Evolutionary conservation across 2,329 filamentous ascomycete species (phyloP).

Genomic region (Sporothrix brunneoviolacea): DNA sequence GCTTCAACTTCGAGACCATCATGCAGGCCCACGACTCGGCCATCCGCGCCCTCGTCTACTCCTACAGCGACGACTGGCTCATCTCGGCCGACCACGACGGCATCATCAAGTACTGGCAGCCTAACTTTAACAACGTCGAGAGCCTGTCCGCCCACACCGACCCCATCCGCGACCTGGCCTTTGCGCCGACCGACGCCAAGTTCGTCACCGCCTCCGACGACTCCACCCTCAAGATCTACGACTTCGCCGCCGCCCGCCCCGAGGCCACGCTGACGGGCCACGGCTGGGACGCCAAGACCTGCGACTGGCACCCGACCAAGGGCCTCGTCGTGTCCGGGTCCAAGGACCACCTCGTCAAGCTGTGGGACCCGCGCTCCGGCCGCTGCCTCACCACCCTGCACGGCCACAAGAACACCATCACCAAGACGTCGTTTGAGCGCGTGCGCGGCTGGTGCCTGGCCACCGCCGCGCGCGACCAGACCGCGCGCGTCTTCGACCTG

Average conservation of each 20-base stretch:
- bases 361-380: slow-evolving; percentile 93
- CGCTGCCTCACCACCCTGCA: slow-evolving; percentile 89
- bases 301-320: slow-evolving; percentile 96
- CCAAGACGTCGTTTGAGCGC: slow-evolving; percentile 84
- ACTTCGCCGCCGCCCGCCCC: slow-evolving; percentile 80
- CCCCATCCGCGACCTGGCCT: slow-evolving; percentile 83
- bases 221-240: slow-evolving; percentile 87
- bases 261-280: slow-evolving; percentile 86
- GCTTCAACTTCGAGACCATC: slow-evolving; percentile 98
- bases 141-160: slow-evolving; percentile 87
- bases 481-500: slow-evolving; percentile 86
- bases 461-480: slow-evolving; percentile 88
- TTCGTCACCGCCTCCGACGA: slow-evolving; percentile 97
- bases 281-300: slow-evolving; percentile 94
- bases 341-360: slow-evolving; percentile 94
- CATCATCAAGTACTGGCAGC: slow-evolving; percentile 96
- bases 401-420: slow-evolving; percentile 95
- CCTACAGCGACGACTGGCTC: slow-evolving; percentile 94
- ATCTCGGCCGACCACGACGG: slow-evolving; percentile 93
- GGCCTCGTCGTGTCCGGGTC: slow-evolving; percentile 91
- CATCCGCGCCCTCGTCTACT: slow-evolving; percentile 78
- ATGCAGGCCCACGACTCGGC: slow-evolving; percentile 95
- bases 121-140: slow-evolving; percentile 98
- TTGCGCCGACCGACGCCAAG: slow-evolving; percentile 89
- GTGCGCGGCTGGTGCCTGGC: slow-evolving; percentile 79